Percentiles rank a stretch among this genome's conserved stretches.
Evolutionary conservation across 106 monocot species (phyloP).

Genomic region (Narthecium ossifragum): DNA sequence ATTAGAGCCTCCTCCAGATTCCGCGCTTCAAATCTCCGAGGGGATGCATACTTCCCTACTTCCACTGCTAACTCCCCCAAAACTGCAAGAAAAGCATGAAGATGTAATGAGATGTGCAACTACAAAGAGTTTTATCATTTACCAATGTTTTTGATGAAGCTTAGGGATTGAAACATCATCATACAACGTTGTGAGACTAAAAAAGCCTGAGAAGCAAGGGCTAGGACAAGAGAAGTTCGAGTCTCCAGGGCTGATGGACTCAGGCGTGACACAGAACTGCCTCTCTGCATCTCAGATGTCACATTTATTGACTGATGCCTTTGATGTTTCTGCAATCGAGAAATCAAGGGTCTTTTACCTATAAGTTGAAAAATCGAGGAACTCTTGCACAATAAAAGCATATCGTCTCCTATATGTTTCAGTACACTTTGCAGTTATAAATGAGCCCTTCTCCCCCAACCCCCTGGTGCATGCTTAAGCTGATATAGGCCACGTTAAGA

Average conservation of each 20-base stretch:
- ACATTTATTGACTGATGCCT: background rate
- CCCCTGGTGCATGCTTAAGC: too few relatives aligned
- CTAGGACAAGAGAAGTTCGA: conserved; percentile 60
- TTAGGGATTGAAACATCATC: background rate
- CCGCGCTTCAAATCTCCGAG: conserved; percentile 38
- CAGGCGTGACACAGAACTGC: conserved; percentile 2
- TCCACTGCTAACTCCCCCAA: conserved; percentile 41
- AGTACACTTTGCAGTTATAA: too few relatives aligned
- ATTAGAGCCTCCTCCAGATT: conserved; percentile 75
- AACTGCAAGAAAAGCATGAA: conserved; percentile 19
- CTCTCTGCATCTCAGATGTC: conserved; percentile 7
- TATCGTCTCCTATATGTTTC: too few relatives aligned
- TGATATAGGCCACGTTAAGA: too few relatives aligned
- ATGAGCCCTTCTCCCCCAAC: too few relatives aligned
- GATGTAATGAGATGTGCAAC: too few relatives aligned
- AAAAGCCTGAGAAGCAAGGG: conserved; percentile 49
- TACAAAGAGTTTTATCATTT: too few relatives aligned
- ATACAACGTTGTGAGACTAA: conserved; percentile 46
- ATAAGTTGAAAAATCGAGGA: background rate
- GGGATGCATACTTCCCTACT: conserved; percentile 49
- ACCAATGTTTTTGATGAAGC: background rate
- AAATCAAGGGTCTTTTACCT: too few relatives aligned
- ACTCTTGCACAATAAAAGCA: too few relatives aligned
- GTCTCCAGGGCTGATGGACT: conserved; percentile 38
- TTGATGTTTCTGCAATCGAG: too few relatives aligned